Evolutionary conservation across 2,329 filamentous ascomycete genomes (phyloP), one percentile per base, ranked within the genome.

Genomic region (Xylariaceae sp.): DNA sequence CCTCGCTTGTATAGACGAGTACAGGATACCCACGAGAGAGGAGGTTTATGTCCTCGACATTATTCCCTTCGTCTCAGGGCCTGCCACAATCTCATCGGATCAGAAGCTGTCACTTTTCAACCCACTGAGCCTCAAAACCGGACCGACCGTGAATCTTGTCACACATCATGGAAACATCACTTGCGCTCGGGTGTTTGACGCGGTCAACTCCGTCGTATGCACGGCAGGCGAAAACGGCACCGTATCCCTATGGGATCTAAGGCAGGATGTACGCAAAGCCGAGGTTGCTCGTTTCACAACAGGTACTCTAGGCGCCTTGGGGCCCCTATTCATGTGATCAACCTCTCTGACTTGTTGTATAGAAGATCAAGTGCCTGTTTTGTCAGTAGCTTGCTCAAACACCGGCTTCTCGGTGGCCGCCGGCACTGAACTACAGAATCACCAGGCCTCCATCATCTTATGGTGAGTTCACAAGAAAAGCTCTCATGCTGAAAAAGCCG

Each of bases 211-310:
- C 3, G 69, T 86, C 17, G 77, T 91, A 4, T 84, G 83, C 60
- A 92, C 89, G 0, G 83, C 88, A 0, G 89, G 89, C 51, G 83
- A 88, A 71, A 86, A 92, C 69, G 89, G 89, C 6, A 76, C 78
- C 7, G 81, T 91, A 9, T 81, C 77, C 0, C 74, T 88, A 52
- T 88, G 86, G 85, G 88, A 91, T 74, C 69, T 86, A 64, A 79
- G 87, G 61, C 75, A 73, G 37, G 74, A 78, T 8, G 67, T 72
- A 0, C 66, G 65, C 7, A 68, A 69, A 35, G 75, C 76, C 2
- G 72, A 74, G 57, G 78, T 78, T 4, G 74, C 77, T 7, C 74
- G 75, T 61, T 64, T 64, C 41, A 78, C 80, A 71, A 72, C 71
- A 67, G 78, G 74, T 83, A 73, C 65, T 77, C 74, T 30, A 35